Evolutionary conservation across 208 protist genomes (phyloP), one percentile per base, ranked within the genome.

Genomic region (Trypanosoma cruzi): DNA sequence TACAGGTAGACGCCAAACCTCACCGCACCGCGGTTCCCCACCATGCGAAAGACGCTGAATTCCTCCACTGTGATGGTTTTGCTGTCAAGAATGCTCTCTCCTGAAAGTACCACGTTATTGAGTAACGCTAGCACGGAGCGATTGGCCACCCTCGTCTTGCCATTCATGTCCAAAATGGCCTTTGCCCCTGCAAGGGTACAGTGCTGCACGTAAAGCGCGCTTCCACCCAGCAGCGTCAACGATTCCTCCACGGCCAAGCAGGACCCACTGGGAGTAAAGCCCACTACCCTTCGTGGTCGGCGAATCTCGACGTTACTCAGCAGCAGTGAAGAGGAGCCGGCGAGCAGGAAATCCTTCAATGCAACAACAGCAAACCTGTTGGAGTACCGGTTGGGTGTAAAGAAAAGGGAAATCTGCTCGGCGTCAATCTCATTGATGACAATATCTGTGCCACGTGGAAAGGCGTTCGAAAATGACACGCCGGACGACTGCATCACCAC

Each of bases 381-480:
- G 31, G 61, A 66, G 8, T 52, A 34, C 26, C n/a, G 3, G 44
- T 64, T 18, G 29, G 59, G 59, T 28, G 20, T 54, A 20, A 54
- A 22, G 8, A 22, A 22, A 0, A 32, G 3, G 3, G 22, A 54
- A 28, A n/a, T n/a, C 49, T 66, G 61, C 48, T 55, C n/a, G 4
- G 48, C 44, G 20, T 66, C 61, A 46, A 66, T 18, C 16, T 66
- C 48, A 20, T 26, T 57, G 14, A 66, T 29, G 32, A n/a, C 28
- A 44, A 66, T 66, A 7, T 57, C 49, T 42, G 49, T 31, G n/a
- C 61, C 48, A 7, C 31, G 44, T 8, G 61, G 61, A 40, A 56
- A 31, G 31, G 61, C 61, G 36, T 66, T 46, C 22, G 61, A 55
- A 66, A 66, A 66, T 5, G 31, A 57, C 29, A 66, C 49, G 16